Evolutionary conservation across 2,329 filamentous ascomycete species (phyloP).

Genomic region (Neurospora sp.): DNA sequence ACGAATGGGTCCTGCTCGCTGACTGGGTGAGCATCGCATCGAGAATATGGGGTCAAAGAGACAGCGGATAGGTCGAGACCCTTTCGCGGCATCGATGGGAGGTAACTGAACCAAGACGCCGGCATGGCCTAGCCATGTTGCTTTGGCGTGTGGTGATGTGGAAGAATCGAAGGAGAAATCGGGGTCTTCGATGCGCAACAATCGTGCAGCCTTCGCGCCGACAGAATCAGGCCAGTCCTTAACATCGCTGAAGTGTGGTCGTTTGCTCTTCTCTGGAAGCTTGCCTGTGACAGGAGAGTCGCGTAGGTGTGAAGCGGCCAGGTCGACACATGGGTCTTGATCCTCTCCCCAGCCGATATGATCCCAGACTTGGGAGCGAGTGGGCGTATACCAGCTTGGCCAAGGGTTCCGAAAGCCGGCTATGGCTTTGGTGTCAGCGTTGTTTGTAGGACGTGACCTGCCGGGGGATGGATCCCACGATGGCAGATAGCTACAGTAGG

Average conservation of each 20-base stretch:
- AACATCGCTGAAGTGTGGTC: slow-evolving; percentile 12
- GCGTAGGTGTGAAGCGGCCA: slow-evolving; percentile 13
- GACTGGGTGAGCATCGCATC: slow-evolving; percentile 35
- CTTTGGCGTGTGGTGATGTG: slow-evolving; percentile 20
- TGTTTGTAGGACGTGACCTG: background rate
- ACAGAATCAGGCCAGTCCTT: slow-evolving; percentile 8
- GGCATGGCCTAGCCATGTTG: slow-evolving; percentile 68
- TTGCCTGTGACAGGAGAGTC: background rate
- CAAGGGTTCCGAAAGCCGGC: slow-evolving; percentile 21
- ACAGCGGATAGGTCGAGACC: slow-evolving; percentile 28
- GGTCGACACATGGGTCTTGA: slow-evolving; percentile 11
- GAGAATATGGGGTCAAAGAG: slow-evolving; percentile 45
- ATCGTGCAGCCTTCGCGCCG: slow-evolving; percentile 12
- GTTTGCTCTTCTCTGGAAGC: background rate
- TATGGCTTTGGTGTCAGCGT: background rate
- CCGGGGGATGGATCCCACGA: background rate
- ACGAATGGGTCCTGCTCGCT: slow-evolving; percentile 37
- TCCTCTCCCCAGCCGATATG: slow-evolving; percentile 17
- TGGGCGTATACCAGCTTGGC: slow-evolving; percentile 20
- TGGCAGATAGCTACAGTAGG: background rate
- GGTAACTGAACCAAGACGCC: slow-evolving; percentile 66
- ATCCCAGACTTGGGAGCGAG: slow-evolving; percentile 10
- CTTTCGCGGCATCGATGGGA: background rate
- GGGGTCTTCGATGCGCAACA: slow-evolving; percentile 13
- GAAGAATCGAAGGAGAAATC: slow-evolving; percentile 15